Evolutionary conservation across 208 protist genomes (phyloP), one percentile per base, ranked within the genome.

Genomic region (Trypanosoma boissoni): DNA sequence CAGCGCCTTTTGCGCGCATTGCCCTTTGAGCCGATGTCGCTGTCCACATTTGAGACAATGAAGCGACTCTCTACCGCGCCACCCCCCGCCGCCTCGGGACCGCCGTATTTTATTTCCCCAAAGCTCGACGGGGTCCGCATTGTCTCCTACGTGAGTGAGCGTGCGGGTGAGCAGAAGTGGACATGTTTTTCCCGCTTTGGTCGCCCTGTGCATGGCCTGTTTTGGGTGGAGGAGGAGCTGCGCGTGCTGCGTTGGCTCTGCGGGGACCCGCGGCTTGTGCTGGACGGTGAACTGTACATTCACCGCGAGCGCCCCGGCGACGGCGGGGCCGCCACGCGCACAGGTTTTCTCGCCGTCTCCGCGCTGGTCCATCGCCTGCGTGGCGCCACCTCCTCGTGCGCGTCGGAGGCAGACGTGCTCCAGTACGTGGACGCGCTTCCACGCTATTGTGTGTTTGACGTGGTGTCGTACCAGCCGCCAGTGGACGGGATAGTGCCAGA

Each of bases 261-360:
- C 27, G 73, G 77, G n/a, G 88, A 95, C 48, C 51, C 78, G 12
- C 45, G 56, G 1, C 72, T 95, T 29, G 72, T 80, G 16, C 59
- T 95, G 8, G 88, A 95, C 48, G 88, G 85, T 3, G 84, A 95
- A 57, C 66, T 95, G n/a, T 95, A 95, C 72, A 70, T 92, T 28
- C 88, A 95, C 58, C 66, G 59, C 12, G 58, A 32, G 2, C 64
- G 72, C 44, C 41, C 61, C 3, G 39, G 43, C 14, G 14, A 57
- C 3, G 32, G 16, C 6, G 49, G 61, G 6, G 10, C n/a, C 9
- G 32, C 39, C 4, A 72, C 76, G 43, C 74, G 82, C 29, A 83
- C 69, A 2, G 88, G 88, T 20, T 95, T 95, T 65, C 65, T 92
- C 18, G 82, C 83, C 3, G 85, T 95, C 2, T 72, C 73, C 14